Base-by-base conservation (phyloP, 2,329 filamentous ascomycete species). In the Fusarium tupiense region DNA sequence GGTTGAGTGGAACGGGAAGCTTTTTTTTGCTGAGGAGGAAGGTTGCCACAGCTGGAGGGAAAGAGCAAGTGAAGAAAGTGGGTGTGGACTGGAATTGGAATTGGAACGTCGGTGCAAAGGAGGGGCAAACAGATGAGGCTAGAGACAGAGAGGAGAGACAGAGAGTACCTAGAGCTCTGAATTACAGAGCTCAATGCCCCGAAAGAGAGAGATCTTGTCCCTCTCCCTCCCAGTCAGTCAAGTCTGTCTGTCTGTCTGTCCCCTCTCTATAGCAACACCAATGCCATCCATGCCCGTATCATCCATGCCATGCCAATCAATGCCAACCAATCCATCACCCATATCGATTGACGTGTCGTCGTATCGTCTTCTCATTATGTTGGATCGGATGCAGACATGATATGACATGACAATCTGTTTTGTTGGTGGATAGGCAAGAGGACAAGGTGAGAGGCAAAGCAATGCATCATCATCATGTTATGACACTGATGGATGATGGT, bases 281-380 rank as follows among this genome's bases (percentile, higher is more conserved):
- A 20, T 58, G 54, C 56, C 24, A 40, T 41, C n/a, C 44, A 56
- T 41, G 16, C 43, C 29, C 29, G 41, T 40, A 13, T n/a, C 35
- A 24, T 56, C 63, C 63, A 35, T 54, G 31, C 29, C 54, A 54
- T 54, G 31, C 29, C 54, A 54, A 57, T 67, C 54, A 44, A 57
- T 67, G 53, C 24, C 35, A 54, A 40, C 33, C 52, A 54, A 54
- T 54, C 35, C 52, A 54, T 40, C 24, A 40, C 35, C 52, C 33
- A 24, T 59, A 44, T 43, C 67, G 49, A 69, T 73, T 67, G 70
- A 73, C 70, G 61, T 73, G 61, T 73, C 41, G 56, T 71, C 44
- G 61, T 54, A 71, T 71, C 52, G 69, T 60, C 54, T 41, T 53
- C 38, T 67, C 49, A 59, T 44, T 22, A n/a, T 54, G 53, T 64